A percentile compares a stretch with the other conserved stretches of the same genome.
These are phyloP conservation scores for Colletotrichum musicola DNA, from an alignment of 2,329 filamentous ascomycete species.

Conservation along the genomic window DNA sequence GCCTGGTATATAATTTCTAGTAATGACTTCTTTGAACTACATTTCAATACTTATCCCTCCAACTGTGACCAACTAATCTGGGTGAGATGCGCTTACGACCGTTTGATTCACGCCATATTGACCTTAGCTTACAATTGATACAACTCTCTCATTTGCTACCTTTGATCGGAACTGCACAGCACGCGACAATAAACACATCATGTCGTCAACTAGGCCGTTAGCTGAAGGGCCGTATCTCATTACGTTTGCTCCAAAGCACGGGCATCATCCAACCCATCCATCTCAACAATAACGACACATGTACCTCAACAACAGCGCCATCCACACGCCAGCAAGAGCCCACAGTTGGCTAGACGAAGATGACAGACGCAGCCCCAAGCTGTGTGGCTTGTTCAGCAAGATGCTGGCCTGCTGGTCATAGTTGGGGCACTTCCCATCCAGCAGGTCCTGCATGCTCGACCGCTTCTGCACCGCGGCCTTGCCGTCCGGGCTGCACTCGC, in stretches of 20 bases:
- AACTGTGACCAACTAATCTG: background rate
- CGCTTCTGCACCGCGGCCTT: constrained; percentile 28
- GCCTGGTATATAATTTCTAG: constrained; percentile 21
- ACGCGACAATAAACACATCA: too few species aligned
- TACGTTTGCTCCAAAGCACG: background rate
- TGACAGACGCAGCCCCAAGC: background rate
- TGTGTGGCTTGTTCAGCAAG: constrained; percentile 20
- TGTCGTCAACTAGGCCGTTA: background rate
- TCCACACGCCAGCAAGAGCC: background rate
- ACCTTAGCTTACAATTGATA: too few species aligned
- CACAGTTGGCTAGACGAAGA: background rate
- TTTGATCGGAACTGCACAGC: too few species aligned
- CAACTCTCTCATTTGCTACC: too few species aligned
- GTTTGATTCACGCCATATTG: too few species aligned
- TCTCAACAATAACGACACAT: background rate
- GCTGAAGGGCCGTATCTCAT: background rate
- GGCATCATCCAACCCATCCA: too few species aligned
- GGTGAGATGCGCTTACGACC: too few species aligned
- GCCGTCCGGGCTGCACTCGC: constrained; percentile 41
- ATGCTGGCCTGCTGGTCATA: constrained; percentile 35
- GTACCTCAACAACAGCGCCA: too few species aligned
- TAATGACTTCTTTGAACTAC: background rate
- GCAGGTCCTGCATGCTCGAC: constrained; percentile 43
- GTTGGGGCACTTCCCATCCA: constrained; percentile 42
- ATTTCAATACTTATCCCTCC: background rate